A percentile compares a stretch with the other conserved stretches of the same genome.
Conservation (phyloP, 225 moss, liverwort and hornwort species). For the Antitrichia curtipendula region DNA sequence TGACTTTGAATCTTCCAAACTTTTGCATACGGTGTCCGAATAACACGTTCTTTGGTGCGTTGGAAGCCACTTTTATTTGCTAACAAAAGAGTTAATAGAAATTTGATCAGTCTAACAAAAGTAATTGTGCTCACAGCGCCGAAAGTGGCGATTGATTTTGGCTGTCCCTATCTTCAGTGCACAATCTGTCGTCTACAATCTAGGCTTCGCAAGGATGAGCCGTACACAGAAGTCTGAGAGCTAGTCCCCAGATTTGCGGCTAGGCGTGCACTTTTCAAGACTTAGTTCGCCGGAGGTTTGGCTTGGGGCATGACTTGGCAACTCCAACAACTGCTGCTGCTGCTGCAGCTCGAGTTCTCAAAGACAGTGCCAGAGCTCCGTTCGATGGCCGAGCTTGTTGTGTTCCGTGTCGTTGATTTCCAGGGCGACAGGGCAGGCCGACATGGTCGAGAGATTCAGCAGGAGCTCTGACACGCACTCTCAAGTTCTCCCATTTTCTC, state of each 20-base stretch:
- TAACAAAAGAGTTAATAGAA: background rate
- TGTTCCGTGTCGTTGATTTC: background rate
- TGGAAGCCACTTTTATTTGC: background rate
- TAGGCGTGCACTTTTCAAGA: background rate
- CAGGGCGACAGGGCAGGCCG: background rate
- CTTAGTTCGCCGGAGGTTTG: background rate
- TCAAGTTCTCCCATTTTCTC: background rate
- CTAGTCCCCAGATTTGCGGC: background rate
- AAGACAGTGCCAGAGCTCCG: background rate
- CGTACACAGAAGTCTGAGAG: background rate
- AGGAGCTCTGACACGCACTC: background rate
- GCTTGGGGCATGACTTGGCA: background rate
- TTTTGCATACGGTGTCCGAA: background rate
- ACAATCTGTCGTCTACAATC: background rate
- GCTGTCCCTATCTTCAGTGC: background rate
- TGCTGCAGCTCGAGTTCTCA: background rate
- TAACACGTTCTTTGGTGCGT: background rate
- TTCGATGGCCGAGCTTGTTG: background rate
- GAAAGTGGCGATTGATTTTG: background rate
- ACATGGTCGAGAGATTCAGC: slow-evolving; percentile 10
- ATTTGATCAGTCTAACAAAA: background rate
- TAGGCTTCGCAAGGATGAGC: background rate
- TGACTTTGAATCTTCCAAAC: background rate
- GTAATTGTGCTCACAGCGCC: background rate
- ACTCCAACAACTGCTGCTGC: background rate